Percentiles rank a stretch among this genome's conserved stretches.
phyloP scores from a whole-genome alignment of 2,329 filamentous ascomycete species.

The Aspergillus tamarii region DNA sequence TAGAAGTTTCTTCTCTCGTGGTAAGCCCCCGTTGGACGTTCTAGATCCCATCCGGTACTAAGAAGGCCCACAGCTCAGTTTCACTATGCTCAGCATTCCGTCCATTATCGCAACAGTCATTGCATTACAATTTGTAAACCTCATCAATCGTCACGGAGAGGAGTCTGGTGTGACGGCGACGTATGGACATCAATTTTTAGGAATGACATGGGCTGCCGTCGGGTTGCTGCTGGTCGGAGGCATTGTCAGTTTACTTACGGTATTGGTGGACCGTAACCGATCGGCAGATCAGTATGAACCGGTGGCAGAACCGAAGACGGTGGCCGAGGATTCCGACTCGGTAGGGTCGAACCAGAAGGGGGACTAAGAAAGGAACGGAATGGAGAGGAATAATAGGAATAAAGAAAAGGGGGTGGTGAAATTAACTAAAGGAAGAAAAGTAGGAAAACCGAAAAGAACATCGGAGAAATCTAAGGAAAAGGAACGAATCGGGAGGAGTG shows the following conservation, averaged over 20 bases:
- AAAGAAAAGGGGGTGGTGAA: background rate
- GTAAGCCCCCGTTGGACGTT: slow-evolving; percentile 27
- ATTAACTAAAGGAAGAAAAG: background rate
- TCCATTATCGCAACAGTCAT: slow-evolving; percentile 74
- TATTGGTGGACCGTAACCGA: slow-evolving; percentile 25
- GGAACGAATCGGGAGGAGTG: background rate
- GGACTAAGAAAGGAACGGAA: background rate
- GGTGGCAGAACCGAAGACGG: slow-evolving; percentile 4
- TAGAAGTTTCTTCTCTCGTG: slow-evolving; percentile 54
- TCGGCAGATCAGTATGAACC: background rate
- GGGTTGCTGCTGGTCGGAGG: slow-evolving; percentile 35
- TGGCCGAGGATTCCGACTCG: slow-evolving; percentile 14
- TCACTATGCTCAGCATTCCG: slow-evolving; percentile 66
- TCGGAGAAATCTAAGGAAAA: background rate
- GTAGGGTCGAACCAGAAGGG: slow-evolving; percentile 1
- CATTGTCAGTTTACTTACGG: slow-evolving; percentile 32
- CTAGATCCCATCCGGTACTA: background rate
- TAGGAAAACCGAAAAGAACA: background rate
- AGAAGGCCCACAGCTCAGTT: slow-evolving; percentile 47
- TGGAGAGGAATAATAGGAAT: background rate
- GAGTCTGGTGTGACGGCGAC: slow-evolving; percentile 53
- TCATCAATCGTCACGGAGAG: slow-evolving; percentile 59
- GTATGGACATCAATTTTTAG: slow-evolving; percentile 59
- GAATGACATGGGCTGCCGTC: slow-evolving; percentile 63
- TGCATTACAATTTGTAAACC: slow-evolving; percentile 54